Evolutionary conservation across 148 eudicot genomes (phyloP), one percentile per base, ranked within the genome.

Genomic region (Rhododendron ovatum): DNA sequence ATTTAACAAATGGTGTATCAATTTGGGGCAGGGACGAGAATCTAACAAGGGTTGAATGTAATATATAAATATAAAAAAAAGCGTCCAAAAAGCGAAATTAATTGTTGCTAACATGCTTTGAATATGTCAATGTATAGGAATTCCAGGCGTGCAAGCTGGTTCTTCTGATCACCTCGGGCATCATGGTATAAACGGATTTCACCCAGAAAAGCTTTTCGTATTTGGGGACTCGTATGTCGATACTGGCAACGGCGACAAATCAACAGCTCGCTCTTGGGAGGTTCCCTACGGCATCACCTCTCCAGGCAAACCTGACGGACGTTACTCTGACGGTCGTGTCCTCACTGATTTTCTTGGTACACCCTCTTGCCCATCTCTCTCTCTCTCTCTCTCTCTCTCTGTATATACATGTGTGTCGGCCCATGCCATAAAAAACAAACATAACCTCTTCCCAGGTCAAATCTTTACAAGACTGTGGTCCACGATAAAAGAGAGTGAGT

Each of bases 181-280:
- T 50, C 80, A 30, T 20, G 30, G 35, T 2, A 41, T 61, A 1
- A 24, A 77, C 7, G 71, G 80, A 57, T 59, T 67, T 43, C 57
- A 77, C 1, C 75, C 83, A 4, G 84, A 86, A 20, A 94, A 88
- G 88, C 86, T 96, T 22, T 94, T 96, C 83, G 98, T 95, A 17
- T 96, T 96, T 47, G 99, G 99, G 57, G 99, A 96, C 85, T 96
- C 99, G 0, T 96, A 96, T 48, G 99, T 91, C 0, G 98, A 96
- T 75, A 93, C 98, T 0, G 98, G 98, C 0, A 96, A 95, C 84
- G 82, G 47, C 82, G 80, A 82, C 24, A 89, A 86, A 73, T 20
- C 91, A 0, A 5, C 35, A 0, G 77, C 90, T 0, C 24, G 5
- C n/a, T 85, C 95, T 4, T 96, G 98, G 98, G 89, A 89, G 61